phyloP scores from a whole-genome alignment of 805 yeast genomes.

The Kuraishia borneana region DNA sequence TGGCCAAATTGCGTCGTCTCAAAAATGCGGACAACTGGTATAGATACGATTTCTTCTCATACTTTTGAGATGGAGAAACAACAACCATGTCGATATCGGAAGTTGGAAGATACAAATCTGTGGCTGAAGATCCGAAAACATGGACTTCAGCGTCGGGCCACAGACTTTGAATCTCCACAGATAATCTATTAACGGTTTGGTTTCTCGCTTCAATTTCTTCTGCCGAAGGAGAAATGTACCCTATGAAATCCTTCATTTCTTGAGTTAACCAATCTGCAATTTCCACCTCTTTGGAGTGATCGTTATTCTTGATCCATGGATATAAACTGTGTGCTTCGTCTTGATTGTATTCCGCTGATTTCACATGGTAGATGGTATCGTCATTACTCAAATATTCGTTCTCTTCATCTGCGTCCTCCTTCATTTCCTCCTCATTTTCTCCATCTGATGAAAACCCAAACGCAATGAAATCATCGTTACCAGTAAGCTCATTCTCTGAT shows the following conservation, averaged over 20 bases:
- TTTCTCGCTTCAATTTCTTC: conserved; percentile 64
- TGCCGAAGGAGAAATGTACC: conserved; percentile 75
- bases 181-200: conserved; percentile 47
- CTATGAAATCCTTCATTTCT: conserved; percentile 78
- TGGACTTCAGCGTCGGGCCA: conserved; percentile 78
- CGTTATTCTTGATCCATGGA: conserved; percentile 76
- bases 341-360: conserved; percentile 12
- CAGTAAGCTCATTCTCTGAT: conserved; percentile 23
- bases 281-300: conserved; percentile 66
- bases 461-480: conserved; percentile 42
- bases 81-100: conserved; percentile 94
- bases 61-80: conserved; percentile 45
- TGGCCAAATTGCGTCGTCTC: conserved; percentile 49
- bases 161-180: conserved; percentile 37
- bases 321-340: conserved; percentile 24
- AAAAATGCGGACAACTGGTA: conserved; percentile 66
- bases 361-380: conserved; percentile 18
- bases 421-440: conserved; percentile 15
- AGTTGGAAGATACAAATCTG: conserved; percentile 87
- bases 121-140: conserved; percentile 91
- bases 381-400: conserved; percentile 35
- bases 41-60: conserved; percentile 52
- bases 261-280: conserved; percentile 78
- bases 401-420: conserved; percentile 18
- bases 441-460: conserved; percentile 40